Evolutionary conservation across 1,284 basidiomycete species (phyloP), one percentile per base, ranked within the genome.

Genomic region (Serendipita sp.): DNA sequence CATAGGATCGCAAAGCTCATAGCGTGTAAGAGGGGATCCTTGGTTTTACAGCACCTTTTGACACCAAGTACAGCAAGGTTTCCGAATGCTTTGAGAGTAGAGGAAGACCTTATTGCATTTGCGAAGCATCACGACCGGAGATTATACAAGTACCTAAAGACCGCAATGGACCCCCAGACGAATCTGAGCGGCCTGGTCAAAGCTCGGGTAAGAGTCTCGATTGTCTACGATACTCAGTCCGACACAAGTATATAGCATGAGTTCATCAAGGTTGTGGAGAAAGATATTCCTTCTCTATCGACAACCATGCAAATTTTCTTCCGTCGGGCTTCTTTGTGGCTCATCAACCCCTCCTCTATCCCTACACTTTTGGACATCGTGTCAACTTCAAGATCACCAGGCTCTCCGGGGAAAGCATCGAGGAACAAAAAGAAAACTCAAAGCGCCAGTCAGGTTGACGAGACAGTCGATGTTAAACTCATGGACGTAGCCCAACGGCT

Each of bases 121-220:
- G 93, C 93, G 1, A 87, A 88, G 65, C 74, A 86, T 43, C 97
- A 97, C 72, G 93, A 97, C 69, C 79, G 79, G 22, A 80, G 91
- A 60, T 75, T 95, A 8, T 96, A 93, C 76, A 92, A 88, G 72
- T 77, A 94, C 3, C 76, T 95, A 49, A 87, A 83, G 70, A 85
- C 81, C 0, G 85, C 89, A 68, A 81, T 91, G 74, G 92, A 97
- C 71, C 78, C 86, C 0, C 84, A 91, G 67, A 85, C 86, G 0
- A 90, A 95, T 69, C 74, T 98, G 32, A 91, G 88, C 70, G 79
- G 79, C 3, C 77, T 94, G 1, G 76, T 89, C 64, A 97, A 95
- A 73, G 78, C 88, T 5, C 81, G 80, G 55, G 90, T 91, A 64
- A 60, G 50, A 41, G 69, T 22, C 15, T 44, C 53, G 55, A 29